phyloP scores from a whole-genome alignment of 75 land plant genomes.

The Chamaecyparis obtusa region DNA sequence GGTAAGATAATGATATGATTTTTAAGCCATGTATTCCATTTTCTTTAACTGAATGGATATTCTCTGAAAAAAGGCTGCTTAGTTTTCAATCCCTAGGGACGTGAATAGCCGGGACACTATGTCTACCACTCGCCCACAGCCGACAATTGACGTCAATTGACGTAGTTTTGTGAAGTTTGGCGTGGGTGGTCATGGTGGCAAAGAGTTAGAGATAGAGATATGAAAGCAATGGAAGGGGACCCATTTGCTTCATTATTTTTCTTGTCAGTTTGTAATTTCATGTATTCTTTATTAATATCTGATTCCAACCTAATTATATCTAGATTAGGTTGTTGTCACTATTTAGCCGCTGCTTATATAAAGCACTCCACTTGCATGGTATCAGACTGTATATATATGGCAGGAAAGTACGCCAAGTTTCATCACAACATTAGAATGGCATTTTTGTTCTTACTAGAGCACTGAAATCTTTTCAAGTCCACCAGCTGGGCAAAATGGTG shows the following conservation, averaged over 20 bases:
- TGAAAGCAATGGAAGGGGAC: background rate
- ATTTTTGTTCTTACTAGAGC: background rate
- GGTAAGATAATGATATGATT: too few species aligned
- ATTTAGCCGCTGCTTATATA: background rate
- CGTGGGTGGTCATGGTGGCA: background rate
- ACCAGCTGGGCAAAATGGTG: background rate
- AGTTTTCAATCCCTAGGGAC: background rate
- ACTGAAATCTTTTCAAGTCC: background rate
- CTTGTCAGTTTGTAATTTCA: background rate
- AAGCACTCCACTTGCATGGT: background rate
- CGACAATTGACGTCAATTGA: background rate
- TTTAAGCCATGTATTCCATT: too few species aligned
- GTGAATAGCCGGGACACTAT: background rate
- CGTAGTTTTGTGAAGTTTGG: background rate
- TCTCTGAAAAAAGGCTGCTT: too few species aligned
- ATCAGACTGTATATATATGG: background rate
- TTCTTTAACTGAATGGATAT: too few species aligned
- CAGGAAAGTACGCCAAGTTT: background rate
- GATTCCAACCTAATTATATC: background rate
- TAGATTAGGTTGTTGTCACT: background rate
- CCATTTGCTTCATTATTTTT: background rate
- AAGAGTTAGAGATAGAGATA: background rate
- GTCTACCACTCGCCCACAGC: background rate
- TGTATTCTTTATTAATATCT: background rate
- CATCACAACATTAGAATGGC: background rate